A percentile compares a stretch with the other conserved stretches of the same genome.
Conservation (phyloP, 345 rosid genomes). For the Brassica incana region DNA sequence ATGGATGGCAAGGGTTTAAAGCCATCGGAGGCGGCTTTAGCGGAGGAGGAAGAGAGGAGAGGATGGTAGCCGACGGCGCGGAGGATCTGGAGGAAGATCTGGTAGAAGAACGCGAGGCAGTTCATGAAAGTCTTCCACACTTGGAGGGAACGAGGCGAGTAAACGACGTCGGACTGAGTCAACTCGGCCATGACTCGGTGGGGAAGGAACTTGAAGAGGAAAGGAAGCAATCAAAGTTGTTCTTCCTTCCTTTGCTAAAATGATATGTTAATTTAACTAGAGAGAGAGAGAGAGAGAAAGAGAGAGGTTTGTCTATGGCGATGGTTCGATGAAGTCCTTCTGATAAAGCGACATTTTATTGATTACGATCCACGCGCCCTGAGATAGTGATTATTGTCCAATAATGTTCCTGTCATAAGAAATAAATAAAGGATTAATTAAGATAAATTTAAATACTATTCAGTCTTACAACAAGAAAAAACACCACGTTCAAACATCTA, state of each 20-base stretch:
- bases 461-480: neutral
- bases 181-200: slow-evolving; percentile 74
- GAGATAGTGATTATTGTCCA: neutral
- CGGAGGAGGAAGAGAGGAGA: slow-evolving; percentile 61
- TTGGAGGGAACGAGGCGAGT: slow-evolving; percentile 63
- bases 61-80: slow-evolving; percentile 67
- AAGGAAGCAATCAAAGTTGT: slow-evolving; percentile 17
- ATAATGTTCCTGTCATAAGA: neutral
- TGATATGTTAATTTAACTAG: neutral
- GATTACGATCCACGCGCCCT: slow-evolving; percentile 34
- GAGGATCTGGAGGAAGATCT: slow-evolving; percentile 74
- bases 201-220: slow-evolving; percentile 10
- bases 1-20: slow-evolving; percentile 74
- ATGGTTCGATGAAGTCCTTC: slow-evolving; percentile 31
- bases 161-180: slow-evolving; percentile 78
- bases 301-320: slow-evolving; percentile 26
- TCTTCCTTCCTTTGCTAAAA: slow-evolving; percentile 1
- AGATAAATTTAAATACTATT: neutral
- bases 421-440: neutral
- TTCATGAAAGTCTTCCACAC: slow-evolving; percentile 70
- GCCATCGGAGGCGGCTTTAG: slow-evolving; percentile 48
- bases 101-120: slow-evolving; percentile 83
- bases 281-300: slow-evolving; percentile 1
- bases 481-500: neutral
- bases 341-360: slow-evolving; percentile 11